Evolutionary conservation across 306 rosid species (phyloP).

Genomic region (Hylodesmum podocarpum): DNA sequence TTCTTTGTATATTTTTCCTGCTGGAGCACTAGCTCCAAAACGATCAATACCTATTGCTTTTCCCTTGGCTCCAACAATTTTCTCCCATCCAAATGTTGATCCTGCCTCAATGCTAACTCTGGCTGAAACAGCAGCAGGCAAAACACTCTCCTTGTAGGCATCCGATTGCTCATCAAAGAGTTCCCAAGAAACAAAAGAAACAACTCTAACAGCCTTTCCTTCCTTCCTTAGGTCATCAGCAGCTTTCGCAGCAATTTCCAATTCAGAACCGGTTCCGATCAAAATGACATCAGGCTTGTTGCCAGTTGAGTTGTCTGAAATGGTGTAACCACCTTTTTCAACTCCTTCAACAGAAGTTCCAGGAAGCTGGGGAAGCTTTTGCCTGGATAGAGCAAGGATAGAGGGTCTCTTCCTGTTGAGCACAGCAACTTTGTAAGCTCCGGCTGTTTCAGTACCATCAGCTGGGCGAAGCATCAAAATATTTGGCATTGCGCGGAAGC

Average conservation of each 20-base stretch:
- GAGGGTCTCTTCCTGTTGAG: slow-evolving; percentile 85
- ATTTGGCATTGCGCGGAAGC: slow-evolving; percentile 99
- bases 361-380: slow-evolving; percentile 74
- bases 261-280: slow-evolving; percentile 92
- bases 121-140: slow-evolving; percentile 84
- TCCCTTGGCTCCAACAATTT: slow-evolving; percentile 80
- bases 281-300: slow-evolving; percentile 97
- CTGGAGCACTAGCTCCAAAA: slow-evolving; percentile 98
- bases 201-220: slow-evolving; percentile 92
- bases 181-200: slow-evolving; percentile 91
- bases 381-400: slow-evolving; percentile 93
- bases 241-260: slow-evolving; percentile 91
- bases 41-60: slow-evolving; percentile 88
- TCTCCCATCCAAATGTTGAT: slow-evolving; percentile 93
- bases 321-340: slow-evolving; percentile 85
- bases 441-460: slow-evolving; percentile 97
- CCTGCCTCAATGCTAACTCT: slow-evolving; percentile 99
- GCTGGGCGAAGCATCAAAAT: slow-evolving; percentile 97
- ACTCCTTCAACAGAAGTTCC: slow-evolving; percentile 93
- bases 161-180: slow-evolving; percentile 88
- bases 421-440: slow-evolving; percentile 88
- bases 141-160: slow-evolving; percentile 91
- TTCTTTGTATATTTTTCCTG: slow-evolving; percentile 86
- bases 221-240: slow-evolving; percentile 88
- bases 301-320: slow-evolving; percentile 81